Evolutionary conservation across 768 basidiomycete genomes (phyloP).

Genomic region (Mrakia gelida): DNA sequence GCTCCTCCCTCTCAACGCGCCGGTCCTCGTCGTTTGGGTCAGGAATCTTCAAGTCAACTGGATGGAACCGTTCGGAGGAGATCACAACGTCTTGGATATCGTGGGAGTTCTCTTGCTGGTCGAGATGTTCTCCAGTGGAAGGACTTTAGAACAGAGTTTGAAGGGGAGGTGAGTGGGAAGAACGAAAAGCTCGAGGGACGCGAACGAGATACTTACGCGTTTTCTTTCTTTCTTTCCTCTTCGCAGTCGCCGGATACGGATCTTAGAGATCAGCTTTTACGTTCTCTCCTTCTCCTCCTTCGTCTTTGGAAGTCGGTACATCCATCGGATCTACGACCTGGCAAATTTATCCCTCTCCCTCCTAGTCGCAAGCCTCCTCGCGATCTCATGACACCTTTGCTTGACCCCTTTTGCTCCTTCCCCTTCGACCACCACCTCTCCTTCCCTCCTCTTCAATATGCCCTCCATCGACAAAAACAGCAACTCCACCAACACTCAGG

Average conservation of each 20-base stretch:
- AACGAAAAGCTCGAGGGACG: background rate
- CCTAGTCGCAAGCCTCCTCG: background rate
- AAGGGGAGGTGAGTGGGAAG: background rate
- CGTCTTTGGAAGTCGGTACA: slow-evolving; percentile 61
- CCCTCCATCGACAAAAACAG: background rate
- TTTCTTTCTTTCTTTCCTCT: slow-evolving; percentile 13
- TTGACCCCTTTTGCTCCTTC: too few species aligned
- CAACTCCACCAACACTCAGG: too few species aligned
- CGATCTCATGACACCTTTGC: slow-evolving; percentile 5
- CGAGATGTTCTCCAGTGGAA: slow-evolving; percentile 12
- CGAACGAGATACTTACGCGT: background rate
- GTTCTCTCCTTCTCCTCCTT: slow-evolving; percentile 56
- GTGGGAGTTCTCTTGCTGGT: slow-evolving; percentile 31
- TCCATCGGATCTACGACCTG: slow-evolving; percentile 63
- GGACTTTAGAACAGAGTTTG: background rate
- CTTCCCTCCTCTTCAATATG: background rate
- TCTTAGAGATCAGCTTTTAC: background rate
- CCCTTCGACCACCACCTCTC: background rate
- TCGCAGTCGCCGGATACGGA: background rate
- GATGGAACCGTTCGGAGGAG: slow-evolving; percentile 73
- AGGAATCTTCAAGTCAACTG: slow-evolving; percentile 61
- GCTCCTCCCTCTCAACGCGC: slow-evolving; percentile 70
- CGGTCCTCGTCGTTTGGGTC: slow-evolving; percentile 82
- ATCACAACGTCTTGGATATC: slow-evolving; percentile 51
- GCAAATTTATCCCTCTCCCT: slow-evolving; percentile 50